Percentiles rank a stretch among this genome's conserved stretches.
Evolutionary conservation across 176 grass and related monocot genomes (phyloP).

Genomic region (Triticum turgidum): DNA sequence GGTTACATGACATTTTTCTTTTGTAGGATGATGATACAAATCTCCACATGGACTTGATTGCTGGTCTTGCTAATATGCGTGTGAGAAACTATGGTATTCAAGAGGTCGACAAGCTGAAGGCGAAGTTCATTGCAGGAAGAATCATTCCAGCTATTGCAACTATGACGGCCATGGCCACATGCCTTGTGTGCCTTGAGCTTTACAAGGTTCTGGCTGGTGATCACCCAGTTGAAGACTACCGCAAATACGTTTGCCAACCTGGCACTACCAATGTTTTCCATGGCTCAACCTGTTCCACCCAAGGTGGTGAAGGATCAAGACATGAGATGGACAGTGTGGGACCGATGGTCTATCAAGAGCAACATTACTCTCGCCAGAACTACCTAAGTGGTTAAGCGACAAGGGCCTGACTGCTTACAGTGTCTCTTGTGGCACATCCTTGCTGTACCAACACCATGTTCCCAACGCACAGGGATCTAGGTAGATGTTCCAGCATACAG

Average conservation of each 20-base stretch:
- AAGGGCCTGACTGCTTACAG: slow-evolving; percentile 76
- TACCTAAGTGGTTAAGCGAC: slow-evolving; percentile 58
- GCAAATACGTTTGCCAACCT: slow-evolving; percentile 82
- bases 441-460: slow-evolving; percentile 81
- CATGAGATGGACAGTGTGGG: slow-evolving; percentile 74
- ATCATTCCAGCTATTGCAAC: slow-evolving; percentile 77
- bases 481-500: slow-evolving; percentile 49
- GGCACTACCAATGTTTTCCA: slow-evolving; percentile 62
- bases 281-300: slow-evolving; percentile 56
- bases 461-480: slow-evolving; percentile 58
- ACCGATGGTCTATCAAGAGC: slow-evolving; percentile 69
- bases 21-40: slow-evolving; percentile 83
- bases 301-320: slow-evolving; percentile 57
- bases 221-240: slow-evolving; percentile 61
- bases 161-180: slow-evolving; percentile 77
- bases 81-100: slow-evolving; percentile 75
- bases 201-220: slow-evolving; percentile 77
- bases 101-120: slow-evolving; percentile 75
- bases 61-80: slow-evolving; percentile 81
- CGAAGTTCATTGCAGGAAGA: slow-evolving; percentile 74
- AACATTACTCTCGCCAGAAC: slow-evolving; percentile 57
- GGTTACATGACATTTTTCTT: slow-evolving; percentile 4
- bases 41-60: slow-evolving; percentile 80
- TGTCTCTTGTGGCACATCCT: slow-evolving; percentile 60
- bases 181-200: slow-evolving; percentile 82